phyloP scores from a whole-genome alignment of 225 moss, liverwort and hornwort genomes.

The Anthoceros angustus region DNA sequence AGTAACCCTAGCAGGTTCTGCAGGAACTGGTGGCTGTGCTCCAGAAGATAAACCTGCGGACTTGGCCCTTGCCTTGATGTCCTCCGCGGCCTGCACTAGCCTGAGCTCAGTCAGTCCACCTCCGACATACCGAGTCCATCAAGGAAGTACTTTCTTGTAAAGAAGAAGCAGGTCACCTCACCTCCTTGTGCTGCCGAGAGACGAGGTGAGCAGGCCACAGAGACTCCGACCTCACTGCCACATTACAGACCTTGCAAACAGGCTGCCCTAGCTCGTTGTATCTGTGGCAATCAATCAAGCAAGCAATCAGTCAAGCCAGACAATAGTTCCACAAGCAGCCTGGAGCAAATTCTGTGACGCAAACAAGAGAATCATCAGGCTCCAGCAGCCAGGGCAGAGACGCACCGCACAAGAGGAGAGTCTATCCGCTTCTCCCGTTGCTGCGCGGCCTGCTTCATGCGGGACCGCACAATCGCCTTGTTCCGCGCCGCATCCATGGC shows the following conservation, averaged over 20 bases:
- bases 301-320: background rate
- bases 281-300: slow-evolving; percentile 9
- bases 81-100: slow-evolving; percentile 19
- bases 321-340: background rate
- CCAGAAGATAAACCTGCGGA: slow-evolving; percentile 12
- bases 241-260: slow-evolving; percentile 48
- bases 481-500: slow-evolving; percentile 11
- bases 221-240: slow-evolving; percentile 30
- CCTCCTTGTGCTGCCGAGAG: slow-evolving; percentile 45
- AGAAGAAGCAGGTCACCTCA: background rate
- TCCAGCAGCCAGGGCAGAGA: background rate
- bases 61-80: slow-evolving; percentile 26
- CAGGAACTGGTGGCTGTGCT: slow-evolving; percentile 7
- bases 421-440: slow-evolving; percentile 28
- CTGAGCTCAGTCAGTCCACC: background rate
- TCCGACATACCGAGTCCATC: background rate
- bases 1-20: slow-evolving; percentile 7
- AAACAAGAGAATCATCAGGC: background rate
- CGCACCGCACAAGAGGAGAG: slow-evolving; percentile 38
- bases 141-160: background rate
- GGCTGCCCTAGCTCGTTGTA: slow-evolving; percentile 48
- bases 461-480: slow-evolving; percentile 30
- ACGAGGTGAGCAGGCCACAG: slow-evolving; percentile 37
- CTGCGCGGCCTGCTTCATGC: slow-evolving; percentile 31
- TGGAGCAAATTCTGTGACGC: background rate